These are phyloP conservation scores for Talaromyces nanjingensis DNA, from an alignment of 495 filamentous ascomycete genomes.

Conservation along the genomic window DNA sequence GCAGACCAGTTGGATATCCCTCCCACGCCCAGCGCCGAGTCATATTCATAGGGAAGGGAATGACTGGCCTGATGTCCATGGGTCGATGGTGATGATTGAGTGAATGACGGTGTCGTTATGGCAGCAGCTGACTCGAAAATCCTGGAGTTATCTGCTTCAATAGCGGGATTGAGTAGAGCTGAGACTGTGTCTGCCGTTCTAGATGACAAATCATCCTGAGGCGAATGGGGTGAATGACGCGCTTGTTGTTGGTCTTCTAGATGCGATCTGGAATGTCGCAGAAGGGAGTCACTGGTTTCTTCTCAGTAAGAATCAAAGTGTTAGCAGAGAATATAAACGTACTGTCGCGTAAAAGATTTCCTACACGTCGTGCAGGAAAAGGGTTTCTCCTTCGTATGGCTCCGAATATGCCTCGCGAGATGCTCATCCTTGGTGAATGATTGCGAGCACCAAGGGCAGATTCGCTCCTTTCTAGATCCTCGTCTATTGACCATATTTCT, in stretches of 20 bases:
- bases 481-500: not conserved
- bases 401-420: conserved; percentile 24
- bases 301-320: not conserved
- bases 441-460: conserved; percentile 21
- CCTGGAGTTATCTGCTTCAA: not conserved
- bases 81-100: not conserved
- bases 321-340: not conserved
- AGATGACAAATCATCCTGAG: not conserved
- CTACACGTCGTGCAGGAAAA: conserved; percentile 22
- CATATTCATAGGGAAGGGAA: not conserved
- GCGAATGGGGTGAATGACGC: too few relatives aligned
- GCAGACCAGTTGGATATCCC: not conserved
- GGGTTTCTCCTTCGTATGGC: conserved; percentile 29
- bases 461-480: conserved; percentile 14
- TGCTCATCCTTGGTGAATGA: conserved; percentile 25
- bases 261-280: conserved; percentile 16
- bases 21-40: not conserved
- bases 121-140: not conserved
- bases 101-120: too few relatives aligned
- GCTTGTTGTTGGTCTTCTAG: not conserved
- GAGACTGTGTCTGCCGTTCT: not conserved
- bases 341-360: conserved; percentile 23
- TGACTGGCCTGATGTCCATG: not conserved
- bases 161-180: not conserved
- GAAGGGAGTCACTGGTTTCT: conserved; percentile 15